Evolutionary conservation across 2,329 filamentous ascomycete species (phyloP), one percentile per base, ranked within the genome.

Genomic region (Colletotrichum sp.): DNA sequence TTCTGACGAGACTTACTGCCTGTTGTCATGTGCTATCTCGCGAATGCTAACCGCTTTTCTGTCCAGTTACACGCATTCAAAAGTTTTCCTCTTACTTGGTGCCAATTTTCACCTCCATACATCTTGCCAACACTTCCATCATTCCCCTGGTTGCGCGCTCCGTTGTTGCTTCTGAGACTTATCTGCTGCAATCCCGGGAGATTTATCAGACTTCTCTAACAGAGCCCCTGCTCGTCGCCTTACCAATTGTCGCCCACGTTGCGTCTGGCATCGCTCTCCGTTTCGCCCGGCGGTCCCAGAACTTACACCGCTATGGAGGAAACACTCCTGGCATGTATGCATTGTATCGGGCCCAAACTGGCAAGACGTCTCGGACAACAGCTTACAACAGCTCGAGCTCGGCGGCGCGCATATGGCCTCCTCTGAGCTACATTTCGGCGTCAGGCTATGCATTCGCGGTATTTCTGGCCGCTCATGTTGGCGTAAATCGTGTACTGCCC

Each of bases 41-140:
- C 43, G 43, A 48, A 48, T 48, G n/a, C 43, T 48, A 48, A 48
- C 10, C 43, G n/a, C 43, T 6, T 48, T 34, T 21, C 13, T 21
- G 39, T 21, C 55, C 78, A 95, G 94, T 98, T 69, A 90, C 90
- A 7, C 92, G 94, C 64, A 89, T 97, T 43, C 97, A 99, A 84
- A 94, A 92, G 83, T 98, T 98, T 88, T 97, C 95, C 1, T 95
- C 94, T 79, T 98, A 98, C 86, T 92, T 94, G 78, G 96, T 95
- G 81, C 92, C 92, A 77, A 86, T 95, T 78, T 98, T 96, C 86
- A 90, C 93, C 39, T 88, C 92, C 34, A 89, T 97, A 73, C 96
- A 98, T 86, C 88, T 97, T 77, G 89, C 93, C 80, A 98, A 96
- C 80, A 96, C 95, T 39, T 95, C 95, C 9, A 83, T 98, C 59